Conservation (phyloP, 805 yeast genomes). For the Alloascoidea hylecoeti region DNA sequence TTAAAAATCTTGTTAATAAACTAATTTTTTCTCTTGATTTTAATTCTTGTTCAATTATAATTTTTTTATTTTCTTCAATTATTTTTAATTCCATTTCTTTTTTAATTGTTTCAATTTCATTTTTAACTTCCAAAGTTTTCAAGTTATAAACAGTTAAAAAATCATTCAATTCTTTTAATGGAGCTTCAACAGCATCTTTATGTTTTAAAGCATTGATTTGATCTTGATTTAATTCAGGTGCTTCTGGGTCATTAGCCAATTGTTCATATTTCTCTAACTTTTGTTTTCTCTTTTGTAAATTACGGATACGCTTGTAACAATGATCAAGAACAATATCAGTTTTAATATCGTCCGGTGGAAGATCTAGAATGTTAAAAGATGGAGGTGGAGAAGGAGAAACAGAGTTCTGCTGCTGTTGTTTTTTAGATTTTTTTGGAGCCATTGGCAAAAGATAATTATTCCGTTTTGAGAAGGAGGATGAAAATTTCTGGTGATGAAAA, state of each 20-base stretch:
- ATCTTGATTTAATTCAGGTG: conserved; percentile 15
- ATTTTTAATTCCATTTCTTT: neutral
- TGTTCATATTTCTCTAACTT: conserved; percentile 19
- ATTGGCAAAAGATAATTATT: no score
- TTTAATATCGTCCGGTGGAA: no score
- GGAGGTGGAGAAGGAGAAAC: no score
- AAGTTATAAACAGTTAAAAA: conserved; percentile 10
- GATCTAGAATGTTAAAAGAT: no score
- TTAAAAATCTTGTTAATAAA: conserved; percentile 14
- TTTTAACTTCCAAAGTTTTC: conserved; percentile 7
- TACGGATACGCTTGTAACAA: conserved; percentile 18
- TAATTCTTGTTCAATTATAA: conserved; percentile 7
- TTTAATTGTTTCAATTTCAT: conserved; percentile 4
- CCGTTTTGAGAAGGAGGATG: no score
- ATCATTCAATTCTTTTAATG: conserved; percentile 19
- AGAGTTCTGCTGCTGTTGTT: no score
- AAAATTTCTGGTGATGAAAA: no score
- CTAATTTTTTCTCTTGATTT: conserved; percentile 9
- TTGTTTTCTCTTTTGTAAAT: conserved; percentile 19
- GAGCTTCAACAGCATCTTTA: conserved; percentile 18
- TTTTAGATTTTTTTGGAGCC: no score
- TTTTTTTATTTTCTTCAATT: conserved; percentile 4
- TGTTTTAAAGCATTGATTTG: conserved; percentile 17
- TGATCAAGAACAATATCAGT: conserved; percentile 10
- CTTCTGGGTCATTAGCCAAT: conserved; percentile 7